Evolutionary conservation across 352 stramenopile species (phyloP).

Genomic region (Globisporangium megalacanthum): DNA sequence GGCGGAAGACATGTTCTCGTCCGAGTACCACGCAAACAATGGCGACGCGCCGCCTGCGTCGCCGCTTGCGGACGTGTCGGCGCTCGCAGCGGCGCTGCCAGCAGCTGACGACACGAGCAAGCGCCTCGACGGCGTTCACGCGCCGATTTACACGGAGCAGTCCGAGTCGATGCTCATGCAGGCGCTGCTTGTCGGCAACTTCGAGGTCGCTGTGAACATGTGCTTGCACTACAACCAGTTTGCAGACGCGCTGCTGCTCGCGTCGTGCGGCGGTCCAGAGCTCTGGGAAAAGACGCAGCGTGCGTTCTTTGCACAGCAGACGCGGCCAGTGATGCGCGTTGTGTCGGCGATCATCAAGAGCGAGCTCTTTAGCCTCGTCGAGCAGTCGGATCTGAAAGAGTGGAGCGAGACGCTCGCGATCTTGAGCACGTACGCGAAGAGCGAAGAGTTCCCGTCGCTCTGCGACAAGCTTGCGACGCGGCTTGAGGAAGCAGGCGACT

Average conservation of each 20-base stretch:
- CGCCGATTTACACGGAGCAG: conserved; percentile 80
- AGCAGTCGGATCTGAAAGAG: conserved; percentile 88
- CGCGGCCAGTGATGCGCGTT: conserved; percentile 93
- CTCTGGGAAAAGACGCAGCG: conserved; percentile 96
- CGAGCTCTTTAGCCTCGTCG: conserved; percentile 78
- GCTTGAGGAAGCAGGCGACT: conserved; percentile 89
- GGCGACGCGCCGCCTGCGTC: conserved; percentile 21
- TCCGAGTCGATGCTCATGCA: conserved; percentile 93
- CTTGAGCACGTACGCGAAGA: conserved; percentile 96
- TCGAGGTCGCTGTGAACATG: conserved; percentile 96
- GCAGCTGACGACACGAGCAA: conserved; percentile 66
- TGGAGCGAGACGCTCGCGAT: conserved; percentile 98
- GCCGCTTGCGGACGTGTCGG: conserved; percentile 42
- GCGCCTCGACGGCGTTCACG: conserved; percentile 54
- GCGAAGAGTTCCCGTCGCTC: conserved; percentile 94
- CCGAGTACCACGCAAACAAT: conserved; percentile 51
- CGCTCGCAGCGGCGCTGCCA: conserved; percentile 39
- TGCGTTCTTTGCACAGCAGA: conserved; percentile 90
- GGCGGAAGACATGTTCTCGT: conserved; percentile 75
- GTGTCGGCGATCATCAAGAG: conserved; percentile 96
- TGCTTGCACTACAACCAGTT: conserved; percentile 95
- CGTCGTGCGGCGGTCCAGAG: conserved; percentile 90
- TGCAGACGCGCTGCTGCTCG: conserved; percentile 94
- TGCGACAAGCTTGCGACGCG: conserved; percentile 92
- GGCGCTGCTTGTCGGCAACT: conserved; percentile 96